Base-by-base conservation (phyloP, 805 yeast species). In the Ascoidea rubescens region DNA sequence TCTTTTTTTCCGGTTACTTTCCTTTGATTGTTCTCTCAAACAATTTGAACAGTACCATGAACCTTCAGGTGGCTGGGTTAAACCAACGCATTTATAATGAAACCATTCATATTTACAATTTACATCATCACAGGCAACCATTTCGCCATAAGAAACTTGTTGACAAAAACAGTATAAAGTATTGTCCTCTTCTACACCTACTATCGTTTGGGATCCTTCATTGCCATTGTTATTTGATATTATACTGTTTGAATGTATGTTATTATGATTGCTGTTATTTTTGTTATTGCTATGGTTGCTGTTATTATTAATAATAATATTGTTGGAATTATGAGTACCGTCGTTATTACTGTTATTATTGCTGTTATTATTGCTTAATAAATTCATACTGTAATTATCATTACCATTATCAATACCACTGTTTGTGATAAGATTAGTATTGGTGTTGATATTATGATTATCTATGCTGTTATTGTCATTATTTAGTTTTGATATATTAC, bases 101-200 rank as follows among this genome's bases (percentile, higher is more conserved):
- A 55, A 55, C 57, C 57, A 55, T 37, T 55, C 57, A 43, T 50
- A 55, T 31, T 49, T 33, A 70, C 98, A 91, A 54, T 82, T 80
- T 43, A 87, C 90, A 10, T 96, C 97, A 62, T 93, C 99, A 69
- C 99, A 93, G 1, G 96, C 99, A 55, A 93, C 97, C 99, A 93
- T 93, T 62, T 93, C 98, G 17, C 99, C 99, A 64, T 86, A 93
- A 4, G 97, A 91, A 0, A 90, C 96, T 64, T 90, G 96, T 64
- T 89, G 87, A 69, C 99, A 93, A 69, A 91, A 90, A 67, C 99
- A 93, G 43, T 54, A 56, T n/a, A 50, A 48, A 17, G 57, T 54
- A 14, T 50, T 52, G 31, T 55, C 57, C 28, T 52, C 51, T 16
- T 51, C 56, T 42, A 51, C 57, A 12, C 52, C 54, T 16, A 28